Base-by-base conservation (phyloP, 2,329 filamentous ascomycete genomes). In the Fusarium sp. region DNA sequence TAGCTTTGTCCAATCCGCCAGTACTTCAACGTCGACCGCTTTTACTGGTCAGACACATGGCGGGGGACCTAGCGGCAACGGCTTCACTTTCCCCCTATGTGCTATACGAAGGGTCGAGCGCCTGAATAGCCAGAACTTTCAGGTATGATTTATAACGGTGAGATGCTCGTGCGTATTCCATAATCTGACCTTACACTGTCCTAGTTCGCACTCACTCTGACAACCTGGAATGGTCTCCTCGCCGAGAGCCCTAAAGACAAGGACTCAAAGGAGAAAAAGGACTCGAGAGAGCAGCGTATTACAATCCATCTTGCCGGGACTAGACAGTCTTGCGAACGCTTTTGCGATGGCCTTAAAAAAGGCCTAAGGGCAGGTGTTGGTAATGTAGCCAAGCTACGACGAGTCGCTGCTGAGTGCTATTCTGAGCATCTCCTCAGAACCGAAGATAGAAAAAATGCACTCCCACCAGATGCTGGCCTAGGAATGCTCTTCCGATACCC, bases 21-120 rank as follows among this genome's bases (percentile, higher is more conserved):
- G 91, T 80, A 90, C 92, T 23, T 91, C 90, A 69, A 91, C 92
- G 1, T 95, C 94, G 23, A 93, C 92, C 49, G 89, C 90, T 63
- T 98, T 97, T 82, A 97, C 94, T 7, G 96, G 95, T 18, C 93
- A 97, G 80, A 98, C 95, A 32, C 92, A 97, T 78, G 94, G 96
- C 64, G 93, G 93, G 26, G 96, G 96, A 0, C 95, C 96, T 6
- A 93, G 93, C 60, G 95, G 95, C 41, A 98, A 98, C 85, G 96
- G 96, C 66, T 98, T 99, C 81, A 98, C 93, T 4, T 90, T 98
- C 60, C 96, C 96, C 7, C 87, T 99, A 26, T 98, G 93, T 80
- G 93, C 94, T 56, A 95, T 99, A 75, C 89, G 96, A 69, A 88
- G 95, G 55, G 96, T 99, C 26, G 96, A 99, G 84, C 88, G 96